These are phyloP conservation scores for Corchorus capsularis DNA, from an alignment of 345 rosid species.

Conservation along the genomic window DNA sequence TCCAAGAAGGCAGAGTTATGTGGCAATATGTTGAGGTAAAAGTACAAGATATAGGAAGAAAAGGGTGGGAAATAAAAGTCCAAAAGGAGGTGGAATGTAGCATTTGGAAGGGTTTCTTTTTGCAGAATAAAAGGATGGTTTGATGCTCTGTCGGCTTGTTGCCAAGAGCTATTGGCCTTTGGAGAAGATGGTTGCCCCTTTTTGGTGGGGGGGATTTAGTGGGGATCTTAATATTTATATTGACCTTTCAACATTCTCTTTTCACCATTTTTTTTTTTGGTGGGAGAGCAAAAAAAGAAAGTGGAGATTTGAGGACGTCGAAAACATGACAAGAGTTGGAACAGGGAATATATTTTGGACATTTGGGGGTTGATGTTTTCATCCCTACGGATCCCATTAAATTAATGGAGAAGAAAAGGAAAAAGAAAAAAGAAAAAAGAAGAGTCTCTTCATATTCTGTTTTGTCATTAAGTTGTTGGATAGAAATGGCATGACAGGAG, in stretches of 20 bases:
- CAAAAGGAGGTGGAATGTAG: constrained; percentile 30
- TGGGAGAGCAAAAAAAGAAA: constrained; percentile 15
- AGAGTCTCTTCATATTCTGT: constrained; percentile 12
- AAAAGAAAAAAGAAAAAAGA: constrained; percentile 25
- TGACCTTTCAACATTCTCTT: constrained; percentile 27
- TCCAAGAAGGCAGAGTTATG: constrained; percentile 35
- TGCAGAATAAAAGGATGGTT: constrained; percentile 25
- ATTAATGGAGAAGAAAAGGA: too few species aligned
- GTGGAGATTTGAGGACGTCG: not conserved
- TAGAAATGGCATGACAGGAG: constrained; percentile 28
- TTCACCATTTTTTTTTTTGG: constrained; percentile 9
- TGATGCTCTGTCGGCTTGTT: constrained; percentile 24
- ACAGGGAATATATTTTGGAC: constrained; percentile 23
- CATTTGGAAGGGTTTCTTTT: constrained; percentile 27
- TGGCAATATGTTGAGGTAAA: constrained; percentile 24
- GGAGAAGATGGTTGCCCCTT: constrained; percentile 26
- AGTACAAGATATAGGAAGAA: constrained; percentile 20
- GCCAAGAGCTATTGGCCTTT: constrained; percentile 24
- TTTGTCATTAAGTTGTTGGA: constrained; percentile 36
- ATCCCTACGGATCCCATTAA: constrained; percentile 15
- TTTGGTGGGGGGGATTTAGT: constrained; percentile 27
- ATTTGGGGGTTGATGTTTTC: constrained; percentile 23
- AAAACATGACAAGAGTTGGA: constrained; percentile 24
- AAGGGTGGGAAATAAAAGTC: constrained; percentile 22
- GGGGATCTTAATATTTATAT: constrained; percentile 15